Percentiles rank a stretch among this genome's conserved stretches.
These are phyloP conservation scores for Cephalotrichum gorgonifer DNA, from an alignment of 2,329 filamentous ascomycete genomes.

Conservation along the genomic window DNA sequence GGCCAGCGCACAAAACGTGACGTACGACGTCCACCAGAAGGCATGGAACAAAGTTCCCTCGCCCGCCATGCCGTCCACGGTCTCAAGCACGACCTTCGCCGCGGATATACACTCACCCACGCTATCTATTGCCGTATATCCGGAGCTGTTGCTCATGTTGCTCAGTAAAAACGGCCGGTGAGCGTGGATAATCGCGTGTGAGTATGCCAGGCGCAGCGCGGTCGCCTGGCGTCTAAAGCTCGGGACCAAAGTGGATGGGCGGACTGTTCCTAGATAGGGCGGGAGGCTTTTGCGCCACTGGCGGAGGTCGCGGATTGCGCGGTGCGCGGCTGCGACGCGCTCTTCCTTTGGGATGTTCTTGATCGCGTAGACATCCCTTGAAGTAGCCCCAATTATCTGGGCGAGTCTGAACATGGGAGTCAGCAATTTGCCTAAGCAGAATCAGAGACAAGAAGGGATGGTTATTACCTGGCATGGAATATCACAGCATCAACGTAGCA, in stretches of 20 bases:
- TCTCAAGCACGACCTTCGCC: conserved; percentile 9
- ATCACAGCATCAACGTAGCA: conserved; percentile 39
- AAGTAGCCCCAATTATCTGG: conserved; percentile 26
- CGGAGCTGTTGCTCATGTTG: not conserved
- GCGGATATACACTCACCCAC: conserved; percentile 28
- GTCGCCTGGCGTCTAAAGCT: conserved; percentile 37
- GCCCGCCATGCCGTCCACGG: not conserved
- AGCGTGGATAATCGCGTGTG: not conserved
- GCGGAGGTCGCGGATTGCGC: conserved; percentile 24
- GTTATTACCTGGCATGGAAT: conserved; percentile 27
- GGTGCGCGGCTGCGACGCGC: conserved; percentile 25
- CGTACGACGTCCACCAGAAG: conserved; percentile 44
- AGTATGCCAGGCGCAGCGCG: conserved; percentile 38
- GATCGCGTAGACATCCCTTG: conserved; percentile 27
- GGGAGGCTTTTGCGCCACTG: conserved; percentile 30
- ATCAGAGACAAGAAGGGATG: not conserved
- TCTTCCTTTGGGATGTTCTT: conserved; percentile 22
- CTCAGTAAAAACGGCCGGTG: not conserved
- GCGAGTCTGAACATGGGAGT: conserved; percentile 17
- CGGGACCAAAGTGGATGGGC: conserved; percentile 32
- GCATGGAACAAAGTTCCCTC: not conserved
- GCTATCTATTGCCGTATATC: conserved; percentile 12
- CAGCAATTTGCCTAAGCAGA: not conserved
- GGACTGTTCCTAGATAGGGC: conserved; percentile 29
- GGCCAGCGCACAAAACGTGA: conserved; percentile 41